phyloP scores from a whole-genome alignment of 2,329 filamentous ascomycete species.

The Aspergillus thermomutatus region DNA sequence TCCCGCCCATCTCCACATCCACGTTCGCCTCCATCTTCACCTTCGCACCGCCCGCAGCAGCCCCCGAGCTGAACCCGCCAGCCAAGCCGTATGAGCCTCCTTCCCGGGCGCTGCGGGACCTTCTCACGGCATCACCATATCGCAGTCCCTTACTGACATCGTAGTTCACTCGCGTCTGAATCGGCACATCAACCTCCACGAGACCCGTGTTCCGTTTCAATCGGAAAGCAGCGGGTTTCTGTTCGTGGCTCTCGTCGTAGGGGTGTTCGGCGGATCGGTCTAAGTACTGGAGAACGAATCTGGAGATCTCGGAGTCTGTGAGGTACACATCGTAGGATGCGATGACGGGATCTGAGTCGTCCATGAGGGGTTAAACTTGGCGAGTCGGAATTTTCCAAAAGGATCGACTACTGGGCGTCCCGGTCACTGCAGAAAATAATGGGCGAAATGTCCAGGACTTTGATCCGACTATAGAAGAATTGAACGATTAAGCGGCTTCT shows the following conservation, averaged over 20 bases:
- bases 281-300: constrained; percentile 85
- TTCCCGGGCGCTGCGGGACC: constrained; percentile 50
- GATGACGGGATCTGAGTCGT: constrained; percentile 61
- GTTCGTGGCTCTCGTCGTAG: constrained; percentile 55
- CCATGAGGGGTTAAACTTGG: neutral
- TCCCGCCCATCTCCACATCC: constrained; percentile 14
- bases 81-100: constrained; percentile 69
- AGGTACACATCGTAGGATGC: constrained; percentile 81
- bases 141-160: constrained; percentile 77
- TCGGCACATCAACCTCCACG: constrained; percentile 86
- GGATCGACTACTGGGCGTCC: neutral
- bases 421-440: neutral
- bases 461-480: neutral
- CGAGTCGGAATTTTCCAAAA: neutral
- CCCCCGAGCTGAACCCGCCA: constrained; percentile 66
- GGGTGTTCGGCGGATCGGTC: constrained; percentile 60
- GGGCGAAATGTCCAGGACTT: neutral
- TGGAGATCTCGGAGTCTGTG: constrained; percentile 67
- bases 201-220: constrained; percentile 79
- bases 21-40: constrained; percentile 20
- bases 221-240: constrained; percentile 68
- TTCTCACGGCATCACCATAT: constrained; percentile 74
- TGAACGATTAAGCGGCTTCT: neutral
- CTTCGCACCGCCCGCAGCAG: constrained; percentile 26
- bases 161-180: constrained; percentile 71